A percentile compares a stretch with the other conserved stretches of the same genome.
phyloP scores from a whole-genome alignment of 1,284 basidiomycete genomes.

The Schizophyllum amplum region DNA sequence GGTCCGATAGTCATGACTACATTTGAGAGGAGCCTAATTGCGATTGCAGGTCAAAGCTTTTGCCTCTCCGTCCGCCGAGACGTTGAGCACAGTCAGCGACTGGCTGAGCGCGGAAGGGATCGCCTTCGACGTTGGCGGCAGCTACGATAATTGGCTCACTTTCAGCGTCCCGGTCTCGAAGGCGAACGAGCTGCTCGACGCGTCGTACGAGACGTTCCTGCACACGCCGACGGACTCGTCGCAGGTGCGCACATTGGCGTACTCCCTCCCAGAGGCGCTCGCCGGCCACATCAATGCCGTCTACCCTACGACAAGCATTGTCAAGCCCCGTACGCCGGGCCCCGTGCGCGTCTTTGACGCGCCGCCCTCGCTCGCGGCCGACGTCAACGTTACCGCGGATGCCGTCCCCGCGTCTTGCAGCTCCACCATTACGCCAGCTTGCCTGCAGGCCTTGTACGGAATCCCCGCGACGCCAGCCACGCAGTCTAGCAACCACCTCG shows the following conservation, averaged over 20 bases:
- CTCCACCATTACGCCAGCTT: conserved; percentile 40
- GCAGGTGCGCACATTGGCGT: conserved; percentile 54
- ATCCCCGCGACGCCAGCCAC: conserved; percentile 29
- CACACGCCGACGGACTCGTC: conserved; percentile 37
- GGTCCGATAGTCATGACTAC: too few relatives aligned
- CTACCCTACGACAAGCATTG: conserved; percentile 70
- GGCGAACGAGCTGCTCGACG: conserved; percentile 62
- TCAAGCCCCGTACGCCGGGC: conserved; percentile 38
- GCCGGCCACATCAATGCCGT: conserved; percentile 61
- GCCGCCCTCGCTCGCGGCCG: background rate
- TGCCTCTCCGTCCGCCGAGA: background rate
- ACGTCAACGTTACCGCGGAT: conserved; percentile 11
- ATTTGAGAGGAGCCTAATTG: too few relatives aligned
- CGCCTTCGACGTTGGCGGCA: conserved; percentile 37
- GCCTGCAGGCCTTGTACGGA: conserved; percentile 44
- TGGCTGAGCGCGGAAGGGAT: conserved; percentile 59
- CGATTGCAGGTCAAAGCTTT: background rate
- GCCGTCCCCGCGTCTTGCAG: conserved; percentile 41
- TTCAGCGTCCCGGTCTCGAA: conserved; percentile 48
- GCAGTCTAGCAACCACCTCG: conserved; percentile 38
- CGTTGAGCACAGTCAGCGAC: conserved; percentile 31
- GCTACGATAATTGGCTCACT: conserved; percentile 61
- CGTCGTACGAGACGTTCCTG: conserved; percentile 21
- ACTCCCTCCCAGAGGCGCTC: conserved; percentile 57
- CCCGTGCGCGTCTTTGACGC: conserved; percentile 19